Conservation (phyloP, 805 yeast genomes). For the Novakomyces olei region DNA sequence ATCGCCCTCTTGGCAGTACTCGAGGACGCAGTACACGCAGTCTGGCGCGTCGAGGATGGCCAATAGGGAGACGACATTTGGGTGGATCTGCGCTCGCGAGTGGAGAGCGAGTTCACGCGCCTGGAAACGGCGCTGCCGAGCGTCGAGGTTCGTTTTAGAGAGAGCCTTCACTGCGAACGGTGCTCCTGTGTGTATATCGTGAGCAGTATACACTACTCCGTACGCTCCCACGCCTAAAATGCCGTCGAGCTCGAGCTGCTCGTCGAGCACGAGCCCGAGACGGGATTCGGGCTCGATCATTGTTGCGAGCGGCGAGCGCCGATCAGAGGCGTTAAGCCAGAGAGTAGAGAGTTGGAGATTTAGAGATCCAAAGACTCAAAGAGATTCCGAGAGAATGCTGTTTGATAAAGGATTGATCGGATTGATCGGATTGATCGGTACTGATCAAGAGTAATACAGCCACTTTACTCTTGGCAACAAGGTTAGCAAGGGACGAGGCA, state of each 20-base stretch:
- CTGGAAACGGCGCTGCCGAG: conserved; percentile 9
- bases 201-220: conserved; percentile 52
- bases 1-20: conserved; percentile 69
- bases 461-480: no score
- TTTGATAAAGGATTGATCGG: no score
- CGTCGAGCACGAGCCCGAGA: conserved; percentile 4
- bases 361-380: no score
- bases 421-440: no score
- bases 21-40: conserved; percentile 50
- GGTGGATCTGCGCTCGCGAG: conserved; percentile 51
- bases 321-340: no score
- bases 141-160: conserved; percentile 15
- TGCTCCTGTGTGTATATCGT: conserved; percentile 28
- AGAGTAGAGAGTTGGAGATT: no score
- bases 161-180: conserved; percentile 51
- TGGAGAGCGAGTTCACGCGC: conserved; percentile 46
- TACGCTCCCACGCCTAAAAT: conserved; percentile 61
- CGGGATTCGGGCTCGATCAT: conserved; percentile 6
- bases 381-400: no score
- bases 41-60: conserved; percentile 40
- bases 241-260: conserved; percentile 6
- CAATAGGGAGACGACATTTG: conserved; percentile 54
- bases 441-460: no score
- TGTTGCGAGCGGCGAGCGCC: no score
- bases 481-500: no score